Conservation (phyloP, 495 filamentous ascomycete genomes). For the Penicillium desertorum region DNA sequence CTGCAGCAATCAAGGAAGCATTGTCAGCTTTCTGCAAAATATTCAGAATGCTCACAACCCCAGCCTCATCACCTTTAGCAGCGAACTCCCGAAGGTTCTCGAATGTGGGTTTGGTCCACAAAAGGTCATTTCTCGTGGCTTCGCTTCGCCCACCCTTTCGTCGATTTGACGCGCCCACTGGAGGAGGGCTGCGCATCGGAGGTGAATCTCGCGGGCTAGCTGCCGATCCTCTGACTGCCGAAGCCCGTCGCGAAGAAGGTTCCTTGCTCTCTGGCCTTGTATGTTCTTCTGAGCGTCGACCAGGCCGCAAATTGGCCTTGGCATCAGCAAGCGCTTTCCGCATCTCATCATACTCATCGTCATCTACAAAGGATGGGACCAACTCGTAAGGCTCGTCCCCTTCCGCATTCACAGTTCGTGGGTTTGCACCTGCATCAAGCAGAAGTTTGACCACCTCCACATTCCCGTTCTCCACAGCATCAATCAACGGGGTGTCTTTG, state of each 20-base stretch:
- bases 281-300: constrained; percentile 65
- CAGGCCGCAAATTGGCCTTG: constrained; percentile 45
- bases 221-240: constrained; percentile 45
- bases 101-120: constrained; percentile 60
- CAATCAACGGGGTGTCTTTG: constrained; percentile 89
- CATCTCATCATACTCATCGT: constrained; percentile 64
- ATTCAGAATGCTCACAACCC: constrained; percentile 76
- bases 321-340: constrained; percentile 49
- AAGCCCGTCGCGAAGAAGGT: constrained; percentile 62
- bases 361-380: constrained; percentile 67
- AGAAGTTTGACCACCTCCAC: constrained; percentile 84
- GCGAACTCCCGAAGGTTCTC: constrained; percentile 79
- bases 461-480: constrained; percentile 94
- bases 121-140: constrained; percentile 58
- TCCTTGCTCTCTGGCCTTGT: constrained; percentile 52
- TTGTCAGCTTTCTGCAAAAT: constrained; percentile 75
- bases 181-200: constrained; percentile 53
- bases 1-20: constrained; percentile 83
- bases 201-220: constrained; percentile 65
- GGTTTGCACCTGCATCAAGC: constrained; percentile 83
- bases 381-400: constrained; percentile 86
- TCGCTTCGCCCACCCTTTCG: constrained; percentile 60
- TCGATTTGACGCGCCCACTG: constrained; percentile 36
- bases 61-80: constrained; percentile 76
- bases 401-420: constrained; percentile 78